These are phyloP conservation scores for Starmera quercuum DNA, from an alignment of 805 yeast species.

Conservation along the genomic window DNA sequence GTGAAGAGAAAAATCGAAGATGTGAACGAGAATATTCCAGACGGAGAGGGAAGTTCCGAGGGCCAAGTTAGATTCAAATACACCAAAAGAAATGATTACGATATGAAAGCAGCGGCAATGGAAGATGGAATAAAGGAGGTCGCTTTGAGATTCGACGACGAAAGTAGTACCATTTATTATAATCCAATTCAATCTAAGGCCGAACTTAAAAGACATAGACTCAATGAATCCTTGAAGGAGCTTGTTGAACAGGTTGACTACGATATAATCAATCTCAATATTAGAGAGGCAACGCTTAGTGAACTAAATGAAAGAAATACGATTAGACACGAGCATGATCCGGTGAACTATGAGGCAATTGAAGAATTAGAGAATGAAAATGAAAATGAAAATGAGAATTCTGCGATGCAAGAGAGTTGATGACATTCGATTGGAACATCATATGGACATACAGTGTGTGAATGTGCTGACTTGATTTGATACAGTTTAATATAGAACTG, in stretches of 20 bases:
- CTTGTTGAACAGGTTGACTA: slow-evolving; percentile 48
- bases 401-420: no score
- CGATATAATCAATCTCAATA: slow-evolving; percentile 52
- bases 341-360: slow-evolving; percentile 64
- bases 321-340: slow-evolving; percentile 63
- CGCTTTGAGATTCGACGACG: slow-evolving; percentile 50
- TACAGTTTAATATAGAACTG: no score
- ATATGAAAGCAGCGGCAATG: slow-evolving; percentile 41
- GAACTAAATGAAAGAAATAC: slow-evolving; percentile 66
- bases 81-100: slow-evolving; percentile 70
- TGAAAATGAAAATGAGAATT: slow-evolving; percentile 21
- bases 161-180: slow-evolving; percentile 57
- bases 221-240: slow-evolving; percentile 41
- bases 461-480: no score
- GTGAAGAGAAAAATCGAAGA: slow-evolving; percentile 38
- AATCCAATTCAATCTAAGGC: slow-evolving; percentile 72
- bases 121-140: slow-evolving; percentile 40
- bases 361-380: slow-evolving; percentile 27
- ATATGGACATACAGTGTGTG: no score
- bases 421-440: no score
- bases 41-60: slow-evolving; percentile 24
- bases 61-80: slow-evolving; percentile 39
- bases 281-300: slow-evolving; percentile 66
- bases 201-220: slow-evolving; percentile 80
- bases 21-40: slow-evolving; percentile 38